These are phyloP conservation scores for Boletellus ananas DNA, from an alignment of 768 basidiomycete species.

Conservation along the genomic window DNA sequence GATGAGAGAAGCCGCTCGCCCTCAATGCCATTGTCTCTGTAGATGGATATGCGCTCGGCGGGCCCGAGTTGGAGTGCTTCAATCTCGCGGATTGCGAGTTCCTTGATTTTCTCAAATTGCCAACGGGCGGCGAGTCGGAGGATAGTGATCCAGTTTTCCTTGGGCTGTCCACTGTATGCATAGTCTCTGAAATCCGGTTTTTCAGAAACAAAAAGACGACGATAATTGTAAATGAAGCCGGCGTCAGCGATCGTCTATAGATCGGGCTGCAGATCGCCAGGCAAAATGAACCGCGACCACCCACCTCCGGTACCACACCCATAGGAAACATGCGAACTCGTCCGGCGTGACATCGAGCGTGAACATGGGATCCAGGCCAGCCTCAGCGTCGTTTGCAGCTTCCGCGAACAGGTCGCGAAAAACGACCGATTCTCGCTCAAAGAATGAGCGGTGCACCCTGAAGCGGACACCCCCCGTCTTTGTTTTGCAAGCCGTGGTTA, in stretches of 20 bases:
- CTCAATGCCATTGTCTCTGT: slow-evolving; percentile 51
- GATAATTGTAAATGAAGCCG: neutral
- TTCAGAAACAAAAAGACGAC: neutral
- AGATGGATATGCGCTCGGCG: slow-evolving; percentile 53
- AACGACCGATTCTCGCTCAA: slow-evolving; percentile 50
- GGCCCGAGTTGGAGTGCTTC: slow-evolving; percentile 43
- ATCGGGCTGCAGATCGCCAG: too few species aligned
- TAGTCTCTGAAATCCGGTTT: slow-evolving; percentile 40
- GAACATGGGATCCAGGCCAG: slow-evolving; percentile 36
- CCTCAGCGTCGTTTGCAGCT: slow-evolving; percentile 22
- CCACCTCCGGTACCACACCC: slow-evolving; percentile 60
- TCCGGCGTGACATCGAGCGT: slow-evolving; percentile 38
- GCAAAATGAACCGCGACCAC: neutral
- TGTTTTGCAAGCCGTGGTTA: slow-evolving; percentile 4
- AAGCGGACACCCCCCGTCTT: slow-evolving; percentile 53
- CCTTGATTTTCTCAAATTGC: slow-evolving; percentile 50
- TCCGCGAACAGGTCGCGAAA: slow-evolving; percentile 38
- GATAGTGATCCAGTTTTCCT: slow-evolving; percentile 52
- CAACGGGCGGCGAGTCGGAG: slow-evolving; percentile 53
- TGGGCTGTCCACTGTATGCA: slow-evolving; percentile 46
- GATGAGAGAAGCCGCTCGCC: slow-evolving; percentile 46
- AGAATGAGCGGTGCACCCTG: slow-evolving; percentile 54
- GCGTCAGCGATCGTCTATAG: neutral
- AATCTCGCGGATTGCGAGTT: slow-evolving; percentile 52
- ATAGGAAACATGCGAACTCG: slow-evolving; percentile 50